Percentiles rank a stretch among this genome's conserved stretches.
Conservation (phyloP, 306 rosid genomes). For the Canavalia ensiformis region DNA sequence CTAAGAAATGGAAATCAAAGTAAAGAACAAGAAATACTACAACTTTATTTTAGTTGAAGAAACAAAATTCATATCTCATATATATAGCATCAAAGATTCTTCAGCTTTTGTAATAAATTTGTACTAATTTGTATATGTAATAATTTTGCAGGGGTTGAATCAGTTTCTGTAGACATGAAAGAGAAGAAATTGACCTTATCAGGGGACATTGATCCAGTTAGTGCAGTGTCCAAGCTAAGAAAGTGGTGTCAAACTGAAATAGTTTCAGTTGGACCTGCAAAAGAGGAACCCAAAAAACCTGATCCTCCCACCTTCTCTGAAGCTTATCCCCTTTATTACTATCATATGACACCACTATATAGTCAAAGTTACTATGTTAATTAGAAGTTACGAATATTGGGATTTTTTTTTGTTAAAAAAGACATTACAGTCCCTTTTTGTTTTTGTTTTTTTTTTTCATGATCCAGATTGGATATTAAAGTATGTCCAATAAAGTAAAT, state of each 20-base stretch:
- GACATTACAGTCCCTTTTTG: neutral
- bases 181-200: constrained; percentile 63
- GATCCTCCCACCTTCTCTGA: neutral
- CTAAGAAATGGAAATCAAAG: no score
- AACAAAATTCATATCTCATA: neutral
- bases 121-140: neutral
- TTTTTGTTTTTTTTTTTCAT: neutral
- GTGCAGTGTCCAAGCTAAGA: constrained; percentile 60
- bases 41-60: neutral
- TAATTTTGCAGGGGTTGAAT: constrained; percentile 62
- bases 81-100: neutral
- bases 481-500: neutral
- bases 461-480: neutral
- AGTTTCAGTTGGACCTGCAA: constrained; percentile 67
- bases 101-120: neutral
- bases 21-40: neutral
- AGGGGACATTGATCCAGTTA: constrained; percentile 69
- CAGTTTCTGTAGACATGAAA: constrained; percentile 63
- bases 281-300: constrained; percentile 47
- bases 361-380: constrained; percentile 7
- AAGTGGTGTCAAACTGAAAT: constrained; percentile 57
- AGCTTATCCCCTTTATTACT: neutral
- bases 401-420: neutral
- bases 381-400: constrained; percentile 42
- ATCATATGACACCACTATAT: neutral